Conservation (phyloP, 2,329 filamentous ascomycete species). For the Coleophoma cylindrospora region DNA sequence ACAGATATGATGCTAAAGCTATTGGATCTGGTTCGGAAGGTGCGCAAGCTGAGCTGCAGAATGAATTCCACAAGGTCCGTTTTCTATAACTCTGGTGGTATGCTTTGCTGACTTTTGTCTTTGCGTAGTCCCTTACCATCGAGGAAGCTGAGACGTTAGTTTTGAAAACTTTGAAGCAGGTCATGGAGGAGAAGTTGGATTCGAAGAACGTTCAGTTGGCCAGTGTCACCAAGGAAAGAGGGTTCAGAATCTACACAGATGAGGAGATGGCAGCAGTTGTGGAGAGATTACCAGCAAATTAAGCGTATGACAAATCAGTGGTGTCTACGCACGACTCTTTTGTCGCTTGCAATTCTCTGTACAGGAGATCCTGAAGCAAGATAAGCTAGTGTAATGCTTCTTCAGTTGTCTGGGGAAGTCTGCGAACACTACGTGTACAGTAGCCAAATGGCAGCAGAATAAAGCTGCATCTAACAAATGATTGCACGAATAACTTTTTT, state of each 20-base stretch:
- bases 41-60: conserved; percentile 95
- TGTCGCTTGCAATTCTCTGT: too few relatives aligned
- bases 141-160: conserved; percentile 91
- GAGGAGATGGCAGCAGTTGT: conserved; percentile 96
- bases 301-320: not conserved
- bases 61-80: conserved; percentile 87
- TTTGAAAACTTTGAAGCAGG: conserved; percentile 97
- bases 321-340: not conserved
- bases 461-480: not conserved
- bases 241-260: conserved; percentile 97
- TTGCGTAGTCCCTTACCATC: conserved; percentile 74
- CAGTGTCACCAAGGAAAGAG: conserved; percentile 95
- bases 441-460: not conserved
- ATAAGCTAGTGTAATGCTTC: too few relatives aligned
- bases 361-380: too few relatives aligned
- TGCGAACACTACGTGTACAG: not conserved
- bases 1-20: conserved; percentile 97
- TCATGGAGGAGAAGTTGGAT: conserved; percentile 99
- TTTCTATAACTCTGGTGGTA: not conserved
- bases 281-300: conserved; percentile 70
- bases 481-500: not conserved
- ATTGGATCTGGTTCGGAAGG: conserved; percentile 97
- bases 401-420: too few relatives aligned
- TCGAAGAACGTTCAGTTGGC: conserved; percentile 98
- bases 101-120: conserved; percentile 11